Evolutionary conservation across 306 rosid genomes (phyloP).

Genomic region (Prunus mira): DNA sequence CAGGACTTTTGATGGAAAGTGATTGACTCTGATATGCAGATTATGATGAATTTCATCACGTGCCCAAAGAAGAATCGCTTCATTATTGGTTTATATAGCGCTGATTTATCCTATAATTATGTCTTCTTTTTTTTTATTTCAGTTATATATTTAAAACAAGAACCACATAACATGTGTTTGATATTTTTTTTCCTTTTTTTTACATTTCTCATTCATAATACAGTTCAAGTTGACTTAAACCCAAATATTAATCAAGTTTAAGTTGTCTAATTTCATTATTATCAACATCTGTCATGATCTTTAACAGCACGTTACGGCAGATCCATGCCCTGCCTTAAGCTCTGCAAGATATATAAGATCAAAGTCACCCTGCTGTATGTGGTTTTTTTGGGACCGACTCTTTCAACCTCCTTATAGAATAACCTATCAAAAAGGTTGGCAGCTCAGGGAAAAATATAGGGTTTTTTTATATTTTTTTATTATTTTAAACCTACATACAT

Average conservation of each 20-base stretch:
- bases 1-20: not conserved
- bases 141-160: too few relatives aligned
- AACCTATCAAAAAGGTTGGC: too few relatives aligned
- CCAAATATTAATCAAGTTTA: not conserved
- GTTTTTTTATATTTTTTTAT: too few relatives aligned
- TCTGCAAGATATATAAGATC: not conserved
- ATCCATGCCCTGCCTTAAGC: not conserved
- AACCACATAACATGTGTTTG: not conserved
- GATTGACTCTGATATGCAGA: not conserved
- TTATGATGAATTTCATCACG: not conserved
- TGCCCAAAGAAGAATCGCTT: not conserved
- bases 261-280: not conserved
- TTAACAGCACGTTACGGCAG: too few relatives aligned
- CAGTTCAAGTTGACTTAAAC: not conserved
- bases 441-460: too few relatives aligned
- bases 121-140: too few relatives aligned
- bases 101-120: too few relatives aligned
- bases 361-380: not conserved
- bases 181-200: too few relatives aligned
- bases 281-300: too few relatives aligned
- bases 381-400: not conserved
- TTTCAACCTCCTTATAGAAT: not conserved
- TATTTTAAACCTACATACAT: too few relatives aligned
- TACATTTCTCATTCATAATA: not conserved
- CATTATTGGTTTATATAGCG: not conserved